phyloP scores from a whole-genome alignment of 2,329 filamentous ascomycete species.

The Diplodia mutila region DNA sequence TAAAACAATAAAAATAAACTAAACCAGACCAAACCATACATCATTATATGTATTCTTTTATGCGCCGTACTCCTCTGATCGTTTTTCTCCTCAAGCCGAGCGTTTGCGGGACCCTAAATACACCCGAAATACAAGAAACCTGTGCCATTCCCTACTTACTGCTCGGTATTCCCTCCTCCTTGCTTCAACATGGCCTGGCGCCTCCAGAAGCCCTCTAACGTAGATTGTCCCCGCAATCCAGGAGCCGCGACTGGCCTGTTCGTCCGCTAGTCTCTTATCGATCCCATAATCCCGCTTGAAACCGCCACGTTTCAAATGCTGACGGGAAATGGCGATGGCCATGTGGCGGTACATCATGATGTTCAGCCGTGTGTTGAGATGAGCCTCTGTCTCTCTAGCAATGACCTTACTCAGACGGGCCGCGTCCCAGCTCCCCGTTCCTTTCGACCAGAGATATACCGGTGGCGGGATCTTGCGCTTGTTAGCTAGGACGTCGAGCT shows the following conservation, averaged over 20 bases:
- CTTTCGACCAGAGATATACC: not conserved
- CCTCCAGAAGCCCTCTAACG: slow-evolving; percentile 27
- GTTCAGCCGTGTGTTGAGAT: slow-evolving; percentile 26
- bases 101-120: not conserved
- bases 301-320: not conserved
- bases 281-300: not conserved
- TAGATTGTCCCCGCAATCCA: slow-evolving; percentile 29
- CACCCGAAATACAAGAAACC: not conserved
- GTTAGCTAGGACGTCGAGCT: slow-evolving; percentile 4
- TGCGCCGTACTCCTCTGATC: no score
- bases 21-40: no score
- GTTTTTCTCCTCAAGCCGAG: not conserved
- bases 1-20: no score
- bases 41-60: no score
- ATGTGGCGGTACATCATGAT: slow-evolving; percentile 29
- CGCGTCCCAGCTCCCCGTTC: slow-evolving; percentile 3
- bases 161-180: slow-evolving; percentile 27
- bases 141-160: slow-evolving; percentile 31
- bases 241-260: slow-evolving; percentile 15
- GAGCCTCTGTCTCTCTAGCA: slow-evolving; percentile 26
- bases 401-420: slow-evolving; percentile 25
- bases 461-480: not conserved
- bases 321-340: slow-evolving; percentile 30
- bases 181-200: slow-evolving; percentile 24
- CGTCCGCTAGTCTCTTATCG: slow-evolving; percentile 28